Percentiles rank a stretch among this genome's conserved stretches.
Evolutionary conservation across 805 yeast genomes (phyloP).

Genomic region (Starmerella kuoi): DNA sequence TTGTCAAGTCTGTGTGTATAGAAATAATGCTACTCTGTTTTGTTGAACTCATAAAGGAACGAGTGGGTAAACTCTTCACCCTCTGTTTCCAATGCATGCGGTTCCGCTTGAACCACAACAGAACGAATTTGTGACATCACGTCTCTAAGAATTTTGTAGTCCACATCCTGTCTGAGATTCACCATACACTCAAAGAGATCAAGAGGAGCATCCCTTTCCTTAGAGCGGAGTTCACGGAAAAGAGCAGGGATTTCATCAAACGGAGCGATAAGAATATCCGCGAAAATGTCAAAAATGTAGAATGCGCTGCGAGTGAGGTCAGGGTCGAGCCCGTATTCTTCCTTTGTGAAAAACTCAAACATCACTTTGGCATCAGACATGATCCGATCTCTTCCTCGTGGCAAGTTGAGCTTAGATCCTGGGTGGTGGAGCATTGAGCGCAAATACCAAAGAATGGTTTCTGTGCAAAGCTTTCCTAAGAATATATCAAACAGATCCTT

Average conservation of each 20-base stretch:
- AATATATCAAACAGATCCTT: constrained; percentile 44
- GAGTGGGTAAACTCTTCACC: constrained; percentile 18
- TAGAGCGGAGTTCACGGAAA: constrained; percentile 50
- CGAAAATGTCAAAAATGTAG: constrained; percentile 47
- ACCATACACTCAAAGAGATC: constrained; percentile 57
- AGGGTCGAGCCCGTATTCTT: constrained; percentile 27
- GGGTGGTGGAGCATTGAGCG: constrained; percentile 35
- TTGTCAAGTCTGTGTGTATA: no score
- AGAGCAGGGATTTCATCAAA: constrained; percentile 39
- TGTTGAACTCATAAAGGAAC: constrained; percentile 19
- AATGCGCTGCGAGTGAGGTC: constrained; percentile 39
- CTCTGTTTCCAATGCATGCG: constrained; percentile 8
- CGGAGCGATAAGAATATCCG: constrained; percentile 42
- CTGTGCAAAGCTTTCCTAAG: constrained; percentile 43
- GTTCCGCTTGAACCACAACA: constrained; percentile 21
- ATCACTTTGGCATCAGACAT: constrained; percentile 50
- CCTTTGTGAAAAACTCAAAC: constrained; percentile 40
- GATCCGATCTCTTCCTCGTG: constrained; percentile 37
- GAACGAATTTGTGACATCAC: constrained; percentile 27
- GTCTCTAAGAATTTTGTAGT: constrained; percentile 25
- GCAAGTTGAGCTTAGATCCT: constrained; percentile 31
- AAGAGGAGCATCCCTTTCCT: constrained; percentile 67
- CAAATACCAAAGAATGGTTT: constrained; percentile 39
- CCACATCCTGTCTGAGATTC: constrained; percentile 32
- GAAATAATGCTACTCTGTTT: not conserved